These are phyloP conservation scores for Populus pruinosa DNA, from an alignment of 345 rosid genomes.

Conservation along the genomic window DNA sequence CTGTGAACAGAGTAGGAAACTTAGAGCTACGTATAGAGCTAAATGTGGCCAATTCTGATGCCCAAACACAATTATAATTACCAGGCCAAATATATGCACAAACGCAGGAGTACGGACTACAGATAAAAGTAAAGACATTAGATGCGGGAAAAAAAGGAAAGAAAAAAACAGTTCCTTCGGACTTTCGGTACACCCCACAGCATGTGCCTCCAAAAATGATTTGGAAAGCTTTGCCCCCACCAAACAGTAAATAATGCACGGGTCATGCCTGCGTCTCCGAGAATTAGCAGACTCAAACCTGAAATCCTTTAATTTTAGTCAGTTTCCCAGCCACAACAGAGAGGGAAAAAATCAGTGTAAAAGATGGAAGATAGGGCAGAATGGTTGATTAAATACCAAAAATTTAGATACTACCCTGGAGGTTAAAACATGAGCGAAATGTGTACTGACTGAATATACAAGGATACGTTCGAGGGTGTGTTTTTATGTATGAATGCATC, in stretches of 20 bases:
- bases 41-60: background rate
- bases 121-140: background rate
- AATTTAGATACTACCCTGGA: background rate
- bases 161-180: background rate
- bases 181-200: constrained; percentile 7
- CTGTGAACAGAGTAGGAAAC: background rate
- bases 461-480: background rate
- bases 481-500: background rate
- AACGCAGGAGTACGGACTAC: constrained; percentile 7
- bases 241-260: constrained; percentile 5
- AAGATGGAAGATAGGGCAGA: background rate
- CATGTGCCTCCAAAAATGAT: background rate
- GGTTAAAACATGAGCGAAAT: background rate
- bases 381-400: background rate
- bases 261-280: background rate
- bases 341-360: background rate
- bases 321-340: constrained; percentile 6
- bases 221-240: constrained; percentile 8
- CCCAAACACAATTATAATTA: constrained; percentile 16
- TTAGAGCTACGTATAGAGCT: background rate
- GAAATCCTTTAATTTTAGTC: constrained; percentile 11
- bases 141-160: background rate
- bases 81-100: constrained; percentile 28
- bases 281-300: background rate
- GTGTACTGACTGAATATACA: background rate